Conservation (phyloP, 2,329 filamentous ascomycete genomes). For the Septoria petroselini region DNA sequence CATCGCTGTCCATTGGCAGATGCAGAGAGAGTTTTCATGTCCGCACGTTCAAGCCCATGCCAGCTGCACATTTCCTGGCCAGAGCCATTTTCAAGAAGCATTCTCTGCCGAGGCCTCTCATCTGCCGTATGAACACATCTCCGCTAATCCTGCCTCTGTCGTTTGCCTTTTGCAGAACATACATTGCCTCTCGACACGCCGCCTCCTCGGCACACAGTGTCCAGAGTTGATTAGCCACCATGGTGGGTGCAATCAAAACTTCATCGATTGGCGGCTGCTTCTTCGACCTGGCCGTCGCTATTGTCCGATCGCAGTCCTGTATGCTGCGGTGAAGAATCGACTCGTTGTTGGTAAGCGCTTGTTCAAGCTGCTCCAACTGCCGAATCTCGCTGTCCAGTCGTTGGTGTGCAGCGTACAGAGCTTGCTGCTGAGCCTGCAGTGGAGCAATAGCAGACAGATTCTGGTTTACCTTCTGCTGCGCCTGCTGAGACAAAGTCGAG, state of each 20-base stretch:
- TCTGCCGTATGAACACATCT: slow-evolving; percentile 72
- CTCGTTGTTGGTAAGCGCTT: slow-evolving; percentile 72
- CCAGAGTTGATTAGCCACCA: slow-evolving; percentile 91
- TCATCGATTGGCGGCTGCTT: slow-evolving; percentile 79
- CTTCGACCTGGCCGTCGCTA: slow-evolving; percentile 67
- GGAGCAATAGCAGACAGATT: slow-evolving; percentile 72
- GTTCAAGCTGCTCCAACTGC: slow-evolving; percentile 67
- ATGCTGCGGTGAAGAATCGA: slow-evolving; percentile 74
- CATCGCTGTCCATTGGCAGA: too few relatives aligned
- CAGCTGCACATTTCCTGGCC: slow-evolving; percentile 70
- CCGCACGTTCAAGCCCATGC: slow-evolving; percentile 62
- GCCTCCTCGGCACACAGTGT: slow-evolving; percentile 83
- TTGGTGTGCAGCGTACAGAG: slow-evolving; percentile 67
- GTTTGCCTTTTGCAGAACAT: slow-evolving; percentile 71
- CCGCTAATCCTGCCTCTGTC: slow-evolving; percentile 69
- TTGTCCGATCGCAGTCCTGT: slow-evolving; percentile 71
- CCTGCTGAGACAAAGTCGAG: slow-evolving; percentile 63
- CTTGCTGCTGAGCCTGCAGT: slow-evolving; percentile 72
- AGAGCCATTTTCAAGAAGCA: slow-evolving; percentile 82
- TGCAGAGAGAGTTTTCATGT: background rate
- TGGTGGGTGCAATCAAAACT: slow-evolving; percentile 85
- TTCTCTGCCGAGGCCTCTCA: slow-evolving; percentile 69
- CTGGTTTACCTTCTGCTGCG: slow-evolving; percentile 66
- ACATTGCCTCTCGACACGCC: slow-evolving; percentile 81
- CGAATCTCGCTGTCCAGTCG: slow-evolving; percentile 71